Evolutionary conservation across 805 yeast genomes (phyloP).

Genomic region (Brettanomyces sp.): DNA sequence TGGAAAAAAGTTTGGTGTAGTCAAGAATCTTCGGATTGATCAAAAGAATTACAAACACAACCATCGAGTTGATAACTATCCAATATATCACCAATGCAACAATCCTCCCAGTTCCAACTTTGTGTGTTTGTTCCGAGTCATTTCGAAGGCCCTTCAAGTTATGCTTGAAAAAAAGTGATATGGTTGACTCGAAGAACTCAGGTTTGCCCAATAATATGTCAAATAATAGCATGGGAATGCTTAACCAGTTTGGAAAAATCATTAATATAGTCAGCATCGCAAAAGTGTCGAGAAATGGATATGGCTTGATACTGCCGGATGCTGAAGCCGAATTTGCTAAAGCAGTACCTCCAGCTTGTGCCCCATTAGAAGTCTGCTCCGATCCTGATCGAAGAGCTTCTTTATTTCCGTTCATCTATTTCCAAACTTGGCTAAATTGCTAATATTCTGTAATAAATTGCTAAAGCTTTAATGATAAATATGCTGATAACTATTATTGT

Average conservation of each 20-base stretch:
- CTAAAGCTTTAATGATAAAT: too few species aligned
- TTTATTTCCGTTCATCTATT: neutral
- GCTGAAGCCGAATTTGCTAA: neutral
- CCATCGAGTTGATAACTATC: slow-evolving; percentile 10
- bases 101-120: neutral
- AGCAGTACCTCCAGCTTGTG: neutral
- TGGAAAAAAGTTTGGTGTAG: slow-evolving; percentile 21
- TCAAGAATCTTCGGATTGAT: slow-evolving; percentile 18
- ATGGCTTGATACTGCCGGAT: slow-evolving; percentile 9
- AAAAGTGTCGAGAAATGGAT: slow-evolving; percentile 21
- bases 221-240: slow-evolving; percentile 11
- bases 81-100: slow-evolving; percentile 7
- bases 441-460: neutral
- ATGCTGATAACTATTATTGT: too few species aligned
- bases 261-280: slow-evolving; percentile 19
- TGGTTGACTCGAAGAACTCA: slow-evolving; percentile 17
- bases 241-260: slow-evolving; percentile 21
- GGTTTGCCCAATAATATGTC: slow-evolving; percentile 20
- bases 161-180: slow-evolving; percentile 19
- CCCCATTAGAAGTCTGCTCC: neutral
- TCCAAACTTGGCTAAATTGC: neutral
- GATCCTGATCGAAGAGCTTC: neutral
- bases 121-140: neutral
- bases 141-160: slow-evolving; percentile 14
- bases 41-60: slow-evolving; percentile 11